These are phyloP conservation scores for Tulasnella sp. DNA, from an alignment of 768 basidiomycete species.

Conservation along the genomic window DNA sequence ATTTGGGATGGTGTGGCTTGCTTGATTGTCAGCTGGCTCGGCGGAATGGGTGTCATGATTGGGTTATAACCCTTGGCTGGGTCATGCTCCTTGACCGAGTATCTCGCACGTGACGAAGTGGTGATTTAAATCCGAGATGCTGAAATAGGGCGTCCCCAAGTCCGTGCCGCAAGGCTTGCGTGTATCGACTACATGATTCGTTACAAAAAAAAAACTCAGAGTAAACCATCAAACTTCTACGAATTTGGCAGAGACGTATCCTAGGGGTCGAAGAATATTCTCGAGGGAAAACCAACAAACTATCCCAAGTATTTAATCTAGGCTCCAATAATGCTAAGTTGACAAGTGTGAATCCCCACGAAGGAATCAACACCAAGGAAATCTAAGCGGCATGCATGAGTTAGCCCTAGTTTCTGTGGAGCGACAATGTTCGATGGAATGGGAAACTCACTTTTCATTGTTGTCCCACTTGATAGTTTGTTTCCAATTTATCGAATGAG, in stretches of 20 bases:
- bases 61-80: too few relatives aligned
- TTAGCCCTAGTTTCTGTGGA: neutral
- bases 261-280: too few relatives aligned
- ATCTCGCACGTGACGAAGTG: neutral
- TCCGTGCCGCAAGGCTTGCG: neutral
- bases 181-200: neutral
- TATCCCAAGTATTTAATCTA: too few relatives aligned
- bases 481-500: neutral
- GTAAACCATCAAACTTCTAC: constrained; percentile 38
- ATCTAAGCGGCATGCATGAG: constrained; percentile 35
- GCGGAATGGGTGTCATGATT: constrained; percentile 15
- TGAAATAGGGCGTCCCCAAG: neutral
- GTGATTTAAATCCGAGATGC: neutral
- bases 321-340: too few relatives aligned
- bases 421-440: neutral
- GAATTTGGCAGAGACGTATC: too few relatives aligned
- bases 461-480: constrained; percentile 45
- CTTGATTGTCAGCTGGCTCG: constrained; percentile 18
- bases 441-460: constrained; percentile 47
- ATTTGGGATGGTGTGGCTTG: constrained; percentile 7
- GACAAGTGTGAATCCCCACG: too few relatives aligned
- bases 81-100: neutral
- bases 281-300: too few relatives aligned
- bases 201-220: neutral
- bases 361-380: constrained; percentile 43